Percentiles rank a stretch among this genome's conserved stretches.
phyloP scores from a whole-genome alignment of 2,329 filamentous ascomycete genomes.

The Emydomyces testavorans region DNA sequence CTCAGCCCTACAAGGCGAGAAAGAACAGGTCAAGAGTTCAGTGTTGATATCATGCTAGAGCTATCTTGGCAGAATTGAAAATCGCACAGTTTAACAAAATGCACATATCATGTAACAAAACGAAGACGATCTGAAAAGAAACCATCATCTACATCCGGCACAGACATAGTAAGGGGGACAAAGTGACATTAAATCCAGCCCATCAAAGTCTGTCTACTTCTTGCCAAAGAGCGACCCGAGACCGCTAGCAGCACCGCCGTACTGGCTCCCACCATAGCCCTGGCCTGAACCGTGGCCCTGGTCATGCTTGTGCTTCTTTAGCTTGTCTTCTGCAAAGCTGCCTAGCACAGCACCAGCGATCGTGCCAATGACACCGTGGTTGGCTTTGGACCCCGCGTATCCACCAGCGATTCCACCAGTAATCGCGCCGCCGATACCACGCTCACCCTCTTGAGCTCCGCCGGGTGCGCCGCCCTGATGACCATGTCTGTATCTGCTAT shows the following conservation, averaged over 20 bases:
- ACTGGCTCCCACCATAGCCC: conserved; percentile 15
- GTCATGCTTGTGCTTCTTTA: conserved; percentile 33
- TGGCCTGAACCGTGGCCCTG: conserved; percentile 18
- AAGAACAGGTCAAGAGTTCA: neutral
- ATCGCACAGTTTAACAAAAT: too few relatives aligned
- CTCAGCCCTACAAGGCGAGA: conserved; percentile 3
- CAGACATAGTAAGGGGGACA: neutral
- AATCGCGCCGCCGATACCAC: conserved; percentile 38
- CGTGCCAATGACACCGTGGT: conserved; percentile 39
- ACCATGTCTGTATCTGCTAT: conserved; percentile 7
- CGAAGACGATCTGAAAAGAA: neutral
- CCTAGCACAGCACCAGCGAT: conserved; percentile 40
- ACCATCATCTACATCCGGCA: neutral
- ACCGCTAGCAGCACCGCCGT: conserved; percentile 1
- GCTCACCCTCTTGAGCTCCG: conserved; percentile 35
- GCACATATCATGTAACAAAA: neutral
- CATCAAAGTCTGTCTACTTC: conserved; percentile 2
- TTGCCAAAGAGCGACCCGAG: conserved; percentile 12
- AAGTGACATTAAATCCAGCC: neutral
- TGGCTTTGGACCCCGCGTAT: conserved; percentile 37
- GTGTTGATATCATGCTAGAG: neutral
- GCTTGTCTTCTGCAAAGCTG: conserved; percentile 35
- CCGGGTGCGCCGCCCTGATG: conserved; percentile 22
- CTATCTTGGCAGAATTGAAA: too few relatives aligned
- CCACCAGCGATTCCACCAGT: conserved; percentile 39